phyloP scores from a whole-genome alignment of 352 stramenopile genomes.

The Phytopythium ostracodes region DNA sequence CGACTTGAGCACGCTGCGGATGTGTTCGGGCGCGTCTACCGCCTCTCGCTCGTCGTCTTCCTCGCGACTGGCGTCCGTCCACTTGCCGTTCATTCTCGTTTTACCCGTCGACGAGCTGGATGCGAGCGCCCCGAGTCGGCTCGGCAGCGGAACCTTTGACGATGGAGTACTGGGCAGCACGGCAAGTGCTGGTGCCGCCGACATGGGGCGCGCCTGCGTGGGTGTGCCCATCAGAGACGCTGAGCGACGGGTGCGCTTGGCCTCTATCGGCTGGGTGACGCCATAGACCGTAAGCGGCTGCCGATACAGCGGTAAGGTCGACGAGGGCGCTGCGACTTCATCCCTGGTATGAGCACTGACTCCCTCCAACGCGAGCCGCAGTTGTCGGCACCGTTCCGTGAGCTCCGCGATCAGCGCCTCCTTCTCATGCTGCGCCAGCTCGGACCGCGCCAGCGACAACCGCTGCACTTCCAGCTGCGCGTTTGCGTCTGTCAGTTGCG shows the following conservation, averaged over 20 bases:
- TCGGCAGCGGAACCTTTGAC: constrained; percentile 8
- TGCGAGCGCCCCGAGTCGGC: constrained; percentile 14
- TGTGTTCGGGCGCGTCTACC: constrained; percentile 32
- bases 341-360: not conserved
- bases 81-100: not conserved
- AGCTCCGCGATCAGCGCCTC: constrained; percentile 51
- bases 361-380: constrained; percentile 20
- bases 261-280: constrained; percentile 32
- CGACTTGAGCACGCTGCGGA: constrained; percentile 54
- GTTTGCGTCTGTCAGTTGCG: constrained; percentile 10
- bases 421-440: constrained; percentile 51
- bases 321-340: constrained; percentile 4
- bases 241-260: constrained; percentile 27
- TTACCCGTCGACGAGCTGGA: constrained; percentile 1
- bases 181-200: constrained; percentile 1
- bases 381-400: constrained; percentile 35
- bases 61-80: not conserved
- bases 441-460: constrained; percentile 28
- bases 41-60: not conserved
- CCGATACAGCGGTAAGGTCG: constrained; percentile 1
- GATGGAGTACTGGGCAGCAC: not conserved
- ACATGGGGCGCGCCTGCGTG: not conserved
- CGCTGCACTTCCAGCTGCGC: constrained; percentile 28
- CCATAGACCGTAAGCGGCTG: constrained; percentile 53
- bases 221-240: constrained; percentile 17